Percentiles rank a stretch among this genome's conserved stretches.
phyloP scores from a whole-genome alignment of 1,284 basidiomycete species.

The Marasmius tenuissimus region DNA sequence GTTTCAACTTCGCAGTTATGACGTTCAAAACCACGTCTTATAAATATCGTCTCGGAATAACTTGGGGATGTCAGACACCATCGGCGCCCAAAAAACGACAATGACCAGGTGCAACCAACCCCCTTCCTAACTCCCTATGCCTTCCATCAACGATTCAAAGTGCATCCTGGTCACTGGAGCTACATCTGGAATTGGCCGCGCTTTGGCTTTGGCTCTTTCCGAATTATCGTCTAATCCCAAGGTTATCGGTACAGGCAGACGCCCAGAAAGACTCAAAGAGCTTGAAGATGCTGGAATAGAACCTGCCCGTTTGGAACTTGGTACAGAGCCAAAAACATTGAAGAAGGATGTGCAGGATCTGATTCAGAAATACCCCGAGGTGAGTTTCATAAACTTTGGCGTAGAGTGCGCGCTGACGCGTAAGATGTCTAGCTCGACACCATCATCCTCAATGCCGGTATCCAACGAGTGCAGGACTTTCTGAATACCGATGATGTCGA shows the following conservation, averaged over 20 bases:
- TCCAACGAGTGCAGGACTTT: constrained; percentile 55
- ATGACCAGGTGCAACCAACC: no score
- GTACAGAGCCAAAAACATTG: constrained; percentile 34
- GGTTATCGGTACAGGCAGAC: constrained; percentile 56
- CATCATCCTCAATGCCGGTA: constrained; percentile 44
- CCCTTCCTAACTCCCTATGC: constrained; percentile 25
- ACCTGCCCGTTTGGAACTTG: constrained; percentile 44
- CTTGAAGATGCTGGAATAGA: constrained; percentile 38
- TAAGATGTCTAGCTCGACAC: constrained; percentile 49
- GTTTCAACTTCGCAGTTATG: no score
- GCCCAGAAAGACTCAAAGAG: constrained; percentile 51
- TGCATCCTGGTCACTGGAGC: constrained; percentile 63
- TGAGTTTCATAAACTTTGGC: constrained; percentile 23
- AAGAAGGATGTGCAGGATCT: constrained; percentile 41
- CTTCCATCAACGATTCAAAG: constrained; percentile 49
- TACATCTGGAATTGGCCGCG: constrained; percentile 63
- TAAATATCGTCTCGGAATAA: no score
- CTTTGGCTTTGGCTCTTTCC: constrained; percentile 54
- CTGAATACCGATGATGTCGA: constrained; percentile 42
- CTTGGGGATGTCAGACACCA: no score
- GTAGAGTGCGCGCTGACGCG: background rate
- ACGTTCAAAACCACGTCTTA: no score
- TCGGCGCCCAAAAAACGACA: no score
- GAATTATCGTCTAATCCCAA: constrained; percentile 49
- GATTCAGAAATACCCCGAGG: constrained; percentile 46